Base-by-base conservation (phyloP, 2,329 filamentous ascomycete genomes). In the Pseudopyricularia javanii region DNA sequence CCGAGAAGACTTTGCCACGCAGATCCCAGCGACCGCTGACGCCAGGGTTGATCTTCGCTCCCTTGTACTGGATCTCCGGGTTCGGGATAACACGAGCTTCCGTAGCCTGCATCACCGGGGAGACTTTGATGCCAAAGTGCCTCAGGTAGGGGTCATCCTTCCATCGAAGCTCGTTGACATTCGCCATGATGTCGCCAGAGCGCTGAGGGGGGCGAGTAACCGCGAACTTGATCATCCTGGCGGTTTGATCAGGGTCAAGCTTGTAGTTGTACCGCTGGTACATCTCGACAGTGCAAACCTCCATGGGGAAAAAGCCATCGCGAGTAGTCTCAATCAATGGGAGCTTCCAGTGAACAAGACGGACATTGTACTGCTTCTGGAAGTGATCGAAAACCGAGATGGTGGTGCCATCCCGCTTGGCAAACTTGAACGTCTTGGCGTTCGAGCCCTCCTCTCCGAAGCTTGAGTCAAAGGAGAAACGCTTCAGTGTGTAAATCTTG, bases 201-300 rank as follows among this genome's bases (percentile, higher is more conserved):
- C 93, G 86, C 30, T 82, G 65, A 0, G 66, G 64, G 0, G 93
- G 93, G 1, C 84, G 78, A 6, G 86, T 88, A 4, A 95, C 91
- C 0, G 91, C 91, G 61, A 91, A 89, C 66, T 86, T 91, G 71
- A 98, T 96, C 93, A 98, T 98, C 5, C 77, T 70, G 0, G 84
- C 72, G 0, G 91, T 96, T 69, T 95, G 76, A 0, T 61, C 53
- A 0, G 76, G 72, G 52, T 76, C 76, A 1, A 86, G 64, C 66
- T 86, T 86, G 68, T 72, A 84, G 0, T 72, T 70, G 57, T 84
- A 87, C 0, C 78, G 71, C 63, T 86, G 82, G 62, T 79, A 74
- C 0, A 70, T 65, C 34, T 71, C 61, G 7, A 82, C 58, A 8
- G 68, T 66, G 53, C 78, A 80, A 3, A 82, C 63, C 58, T 86